A percentile compares a stretch with the other conserved stretches of the same genome.
phyloP scores from a whole-genome alignment of 768 basidiomycete species.

The Auriscalpium microsporum region DNA sequence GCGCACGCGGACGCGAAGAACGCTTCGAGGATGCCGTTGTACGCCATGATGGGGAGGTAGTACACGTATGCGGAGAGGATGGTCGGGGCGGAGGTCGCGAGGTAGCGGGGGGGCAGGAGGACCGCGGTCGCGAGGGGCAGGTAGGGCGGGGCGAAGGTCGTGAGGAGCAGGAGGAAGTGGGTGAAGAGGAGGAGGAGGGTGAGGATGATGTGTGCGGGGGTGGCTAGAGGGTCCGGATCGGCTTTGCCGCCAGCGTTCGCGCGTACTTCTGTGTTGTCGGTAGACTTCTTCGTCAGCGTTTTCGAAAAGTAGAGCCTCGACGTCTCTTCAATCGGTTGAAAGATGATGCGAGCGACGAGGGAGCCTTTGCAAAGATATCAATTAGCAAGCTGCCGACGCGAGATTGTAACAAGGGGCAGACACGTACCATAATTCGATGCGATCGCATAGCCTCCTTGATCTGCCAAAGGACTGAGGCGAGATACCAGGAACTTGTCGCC shows the following conservation, averaged over 20 bases:
- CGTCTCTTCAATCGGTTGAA: conserved; percentile 94
- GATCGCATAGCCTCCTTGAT: conserved; percentile 93
- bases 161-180: conserved; percentile 64
- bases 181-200: conserved; percentile 48
- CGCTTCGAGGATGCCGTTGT: conserved; percentile 90
- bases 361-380: conserved; percentile 49
- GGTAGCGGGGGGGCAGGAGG: conserved; percentile 63
- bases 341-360: conserved; percentile 82
- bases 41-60: conserved; percentile 83
- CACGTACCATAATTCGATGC: conserved; percentile 88
- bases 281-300: conserved; percentile 27
- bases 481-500: conserved; percentile 89
- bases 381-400: neutral
- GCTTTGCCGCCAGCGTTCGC: neutral
- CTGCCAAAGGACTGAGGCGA: conserved; percentile 69
- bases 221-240: conserved; percentile 13
- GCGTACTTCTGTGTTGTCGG: conserved; percentile 5
- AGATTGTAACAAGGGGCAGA: neutral
- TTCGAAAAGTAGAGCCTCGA: conserved; percentile 84
- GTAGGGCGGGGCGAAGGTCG: conserved; percentile 70
- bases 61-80: conserved; percentile 76
- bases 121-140: conserved; percentile 60
- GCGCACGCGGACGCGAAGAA: conserved; percentile 77
- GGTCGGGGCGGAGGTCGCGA: conserved; percentile 67
- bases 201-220: conserved; percentile 41